Conservation (phyloP, 2,329 filamentous ascomycete genomes). For the Sarocladium strictum region DNA sequence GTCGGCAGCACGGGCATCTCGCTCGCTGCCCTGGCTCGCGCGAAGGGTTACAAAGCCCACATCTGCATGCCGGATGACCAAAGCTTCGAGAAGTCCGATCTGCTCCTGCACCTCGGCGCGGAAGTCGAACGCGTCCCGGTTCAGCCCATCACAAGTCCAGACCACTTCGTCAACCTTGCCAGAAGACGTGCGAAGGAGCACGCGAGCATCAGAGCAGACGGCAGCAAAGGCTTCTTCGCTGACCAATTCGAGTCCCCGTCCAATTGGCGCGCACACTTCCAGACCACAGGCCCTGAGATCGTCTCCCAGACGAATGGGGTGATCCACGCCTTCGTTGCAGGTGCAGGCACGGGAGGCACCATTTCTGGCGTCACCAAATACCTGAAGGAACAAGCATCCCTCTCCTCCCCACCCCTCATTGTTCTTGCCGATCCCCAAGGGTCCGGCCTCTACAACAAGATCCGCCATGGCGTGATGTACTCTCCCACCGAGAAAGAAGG, state of each 20-base stretch:
- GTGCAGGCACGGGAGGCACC: slow-evolving; percentile 91
- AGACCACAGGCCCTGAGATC: slow-evolving; percentile 85
- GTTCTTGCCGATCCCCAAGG: slow-evolving; percentile 92
- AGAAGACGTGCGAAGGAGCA: slow-evolving; percentile 71
- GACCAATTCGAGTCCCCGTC: slow-evolving; percentile 92
- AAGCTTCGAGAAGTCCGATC: slow-evolving; percentile 78
- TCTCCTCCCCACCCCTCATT: slow-evolving; percentile 49
- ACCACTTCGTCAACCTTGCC: slow-evolving; percentile 92
- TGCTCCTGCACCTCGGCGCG: slow-evolving; percentile 84
- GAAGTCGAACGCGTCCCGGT: slow-evolving; percentile 87
- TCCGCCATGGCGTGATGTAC: slow-evolving; percentile 95
- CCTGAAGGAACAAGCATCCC: slow-evolving; percentile 61
- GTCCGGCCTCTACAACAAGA: slow-evolving; percentile 85
- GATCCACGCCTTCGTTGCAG: slow-evolving; percentile 84
- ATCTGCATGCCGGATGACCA: slow-evolving; percentile 98
- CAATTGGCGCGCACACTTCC: slow-evolving; percentile 81
- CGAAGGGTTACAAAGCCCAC: slow-evolving; percentile 83
- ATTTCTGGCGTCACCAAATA: slow-evolving; percentile 80
- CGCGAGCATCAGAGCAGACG: slow-evolving; percentile 46
- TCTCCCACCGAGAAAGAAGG: slow-evolving; percentile 83
- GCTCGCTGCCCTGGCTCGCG: slow-evolving; percentile 79
- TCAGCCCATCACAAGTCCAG: slow-evolving; percentile 86
- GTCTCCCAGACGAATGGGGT: slow-evolving; percentile 66
- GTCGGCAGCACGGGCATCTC: slow-evolving; percentile 96
- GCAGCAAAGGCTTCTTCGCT: slow-evolving; percentile 82